Evolutionary conservation across 352 stramenopile species (phyloP), one percentile per base, ranked within the genome.

Genomic region (Pythium sp.): DNA sequence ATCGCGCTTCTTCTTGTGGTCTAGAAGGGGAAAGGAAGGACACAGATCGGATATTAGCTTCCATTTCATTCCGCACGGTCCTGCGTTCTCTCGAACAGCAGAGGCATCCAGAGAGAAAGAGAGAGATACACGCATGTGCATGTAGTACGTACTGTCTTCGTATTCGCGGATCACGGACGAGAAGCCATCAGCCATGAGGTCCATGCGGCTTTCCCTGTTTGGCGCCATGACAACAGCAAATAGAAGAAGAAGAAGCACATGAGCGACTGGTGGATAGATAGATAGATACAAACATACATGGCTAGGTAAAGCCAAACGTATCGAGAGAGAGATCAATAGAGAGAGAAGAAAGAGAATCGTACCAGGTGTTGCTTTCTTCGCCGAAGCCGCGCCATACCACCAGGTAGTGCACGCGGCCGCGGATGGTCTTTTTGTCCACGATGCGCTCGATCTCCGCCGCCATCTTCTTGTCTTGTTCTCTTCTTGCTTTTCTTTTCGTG

Each of bases 281-380:
- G 38, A n/a, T 38, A 11, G 11, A 62, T 49, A 46, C 11, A 46
- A 6, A 32, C 38, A 43, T 43, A 15, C 36, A 15, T 43, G 38
- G 38, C 38, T 46, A 9, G 20, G 5, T 47, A 2, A 9, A 30
- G 56, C 30, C 30, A 59, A 3, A 32, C 5, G 18, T 26, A 30
- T 24, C 26, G 12, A 26, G 6, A 18, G 8, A 18, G 8, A 61
- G 28, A 18, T 46, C 12, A 46, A 18, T 46, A 18, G 18, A 61
- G 30, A 43, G 12, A 24, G 30, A 46, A 2, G 26, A 5, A 53
- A 15, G 15, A 26, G 12, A 34, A 46, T 20, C 61, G 58, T 76
- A 91, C 87, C 87, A 95, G 11, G 86, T 94, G 71, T 95, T 93
- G 69, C 82, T 92, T 58, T 95, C 87, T n/a, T 89, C 77, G 53